Base-by-base conservation (phyloP, 2,329 filamentous ascomycete species). In the Phaeosphaeriaceae sp. region DNA sequence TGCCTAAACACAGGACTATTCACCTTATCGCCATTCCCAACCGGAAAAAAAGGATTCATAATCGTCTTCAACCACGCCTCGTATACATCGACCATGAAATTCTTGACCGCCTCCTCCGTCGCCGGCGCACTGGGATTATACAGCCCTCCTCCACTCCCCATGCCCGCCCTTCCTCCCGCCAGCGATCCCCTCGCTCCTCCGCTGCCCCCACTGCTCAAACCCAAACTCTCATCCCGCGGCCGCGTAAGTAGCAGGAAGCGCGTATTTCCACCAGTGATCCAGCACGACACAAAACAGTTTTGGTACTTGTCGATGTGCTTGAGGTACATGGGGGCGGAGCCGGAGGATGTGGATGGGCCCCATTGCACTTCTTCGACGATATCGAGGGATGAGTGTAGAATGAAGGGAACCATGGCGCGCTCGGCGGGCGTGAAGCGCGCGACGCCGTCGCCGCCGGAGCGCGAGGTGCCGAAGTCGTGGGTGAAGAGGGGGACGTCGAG, bases 281-380 rank as follows among this genome's bases (percentile, higher is more conserved):
- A 98, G 80, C 92, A 95, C 48, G 92, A 96, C 62, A 97, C 90
- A 82, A 96, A 94, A 75, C 93, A 93, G 79, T 95, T 93, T 80
- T 96, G 94, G 84, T 97, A 98, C 74, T 92, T 91, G 84, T 99
- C 95, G 79, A 98, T 90, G 78, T 92, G 91, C 79, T 97, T 98
- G 65, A 99, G 89, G 78, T 98, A 97, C 88, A 92, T 96, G 58
- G 68, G 63, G 2, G 64, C 67, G 27, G 61, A 61, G 47, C 67
- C 65, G 27, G 73, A 70, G 56, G 69, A 69, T 9, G 71, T 71
- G 1, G 68, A 72, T 5, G 72, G 72, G 7, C 88, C 90, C 94
- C 95, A 99, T 81, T 98, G 95, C 27, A 94, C 88, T 79, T 99
- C 95, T 81, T 99, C 95, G 51, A 97, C 91, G 47, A 98, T 92